Percentiles rank a stretch among this genome's conserved stretches.
Evolutionary conservation across 306 rosid species (phyloP).

Genomic region (Begonia masoniana): DNA sequence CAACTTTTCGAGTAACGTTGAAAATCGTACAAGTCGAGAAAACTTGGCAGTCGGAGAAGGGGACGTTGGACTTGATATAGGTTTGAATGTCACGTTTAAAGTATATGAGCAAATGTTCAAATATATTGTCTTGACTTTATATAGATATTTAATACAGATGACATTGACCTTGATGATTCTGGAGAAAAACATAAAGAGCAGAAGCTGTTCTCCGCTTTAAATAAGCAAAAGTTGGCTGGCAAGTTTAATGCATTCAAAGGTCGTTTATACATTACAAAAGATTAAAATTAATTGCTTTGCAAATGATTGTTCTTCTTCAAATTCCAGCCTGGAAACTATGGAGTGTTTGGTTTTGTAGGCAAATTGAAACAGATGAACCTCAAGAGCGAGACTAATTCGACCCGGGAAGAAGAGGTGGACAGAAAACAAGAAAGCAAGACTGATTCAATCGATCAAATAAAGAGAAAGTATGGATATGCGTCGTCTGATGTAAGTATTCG

Average conservation of each 20-base stretch:
- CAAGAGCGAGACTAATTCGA: slow-evolving; percentile 36
- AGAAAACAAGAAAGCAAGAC: slow-evolving; percentile 38
- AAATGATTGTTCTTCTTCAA: background rate
- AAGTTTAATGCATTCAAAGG: slow-evolving; percentile 69
- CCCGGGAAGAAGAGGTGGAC: slow-evolving; percentile 45
- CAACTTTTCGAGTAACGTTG: slow-evolving; percentile 35
- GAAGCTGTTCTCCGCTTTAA: slow-evolving; percentile 47
- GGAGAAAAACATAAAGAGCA: slow-evolving; percentile 57
- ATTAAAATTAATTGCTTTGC: background rate
- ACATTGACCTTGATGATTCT: slow-evolving; percentile 48
- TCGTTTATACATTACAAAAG: slow-evolving; percentile 7
- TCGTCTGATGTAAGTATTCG: slow-evolving; percentile 38
- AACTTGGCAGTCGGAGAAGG: slow-evolving; percentile 23
- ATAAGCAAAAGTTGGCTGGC: slow-evolving; percentile 60
- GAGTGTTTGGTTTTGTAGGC: slow-evolving; percentile 26
- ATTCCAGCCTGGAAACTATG: background rate
- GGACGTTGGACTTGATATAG: slow-evolving; percentile 40
- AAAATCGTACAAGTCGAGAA: slow-evolving; percentile 23
- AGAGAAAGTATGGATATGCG: slow-evolving; percentile 67
- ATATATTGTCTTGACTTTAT: background rate
- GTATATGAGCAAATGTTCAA: background rate
- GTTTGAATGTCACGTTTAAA: slow-evolving; percentile 25
- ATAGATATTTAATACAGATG: slow-evolving; percentile 32
- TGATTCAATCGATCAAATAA: slow-evolving; percentile 54
- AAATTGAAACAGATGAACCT: slow-evolving; percentile 57